A percentile compares a stretch with the other conserved stretches of the same genome.
Evolutionary conservation across 2,329 filamentous ascomycete genomes (phyloP).

Genomic region (Ophiostoma perfectum): DNA sequence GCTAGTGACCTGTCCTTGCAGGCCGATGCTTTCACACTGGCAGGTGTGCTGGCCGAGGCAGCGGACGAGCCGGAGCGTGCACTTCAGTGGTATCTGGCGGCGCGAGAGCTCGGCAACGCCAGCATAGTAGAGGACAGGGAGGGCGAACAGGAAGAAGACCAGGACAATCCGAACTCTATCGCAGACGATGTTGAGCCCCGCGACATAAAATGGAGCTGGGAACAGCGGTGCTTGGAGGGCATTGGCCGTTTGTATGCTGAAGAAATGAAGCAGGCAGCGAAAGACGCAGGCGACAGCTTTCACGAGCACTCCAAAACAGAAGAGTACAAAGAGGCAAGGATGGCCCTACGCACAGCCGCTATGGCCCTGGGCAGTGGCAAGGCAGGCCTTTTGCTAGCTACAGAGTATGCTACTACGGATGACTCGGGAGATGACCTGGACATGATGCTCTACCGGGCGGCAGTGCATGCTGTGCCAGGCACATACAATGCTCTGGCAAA

Average conservation of each 20-base stretch:
- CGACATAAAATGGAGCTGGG: conserved; percentile 35
- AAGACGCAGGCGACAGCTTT: conserved; percentile 2
- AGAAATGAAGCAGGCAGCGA: conserved; percentile 5
- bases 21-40: conserved; percentile 37
- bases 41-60: conserved; percentile 31
- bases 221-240: conserved; percentile 32
- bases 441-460: conserved; percentile 30
- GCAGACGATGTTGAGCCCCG: conserved; percentile 8
- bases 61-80: conserved; percentile 29
- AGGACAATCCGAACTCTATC: background rate
- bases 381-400: conserved; percentile 30
- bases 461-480: conserved; percentile 29
- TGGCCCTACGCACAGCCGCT: conserved; percentile 30
- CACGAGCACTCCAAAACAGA: background rate
- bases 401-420: conserved; percentile 27
- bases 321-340: conserved; percentile 18
- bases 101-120: conserved; percentile 15
- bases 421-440: conserved; percentile 20
- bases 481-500: conserved; percentile 26
- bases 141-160: background rate
- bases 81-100: conserved; percentile 29
- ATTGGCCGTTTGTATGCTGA: conserved; percentile 30
- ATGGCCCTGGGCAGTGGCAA: conserved; percentile 32
- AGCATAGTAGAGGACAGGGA: background rate
- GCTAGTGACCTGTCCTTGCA: conserved; percentile 19